Evolutionary conservation across 2,329 filamentous ascomycete genomes (phyloP).

Genomic region (Alternaria brassicae): DNA sequence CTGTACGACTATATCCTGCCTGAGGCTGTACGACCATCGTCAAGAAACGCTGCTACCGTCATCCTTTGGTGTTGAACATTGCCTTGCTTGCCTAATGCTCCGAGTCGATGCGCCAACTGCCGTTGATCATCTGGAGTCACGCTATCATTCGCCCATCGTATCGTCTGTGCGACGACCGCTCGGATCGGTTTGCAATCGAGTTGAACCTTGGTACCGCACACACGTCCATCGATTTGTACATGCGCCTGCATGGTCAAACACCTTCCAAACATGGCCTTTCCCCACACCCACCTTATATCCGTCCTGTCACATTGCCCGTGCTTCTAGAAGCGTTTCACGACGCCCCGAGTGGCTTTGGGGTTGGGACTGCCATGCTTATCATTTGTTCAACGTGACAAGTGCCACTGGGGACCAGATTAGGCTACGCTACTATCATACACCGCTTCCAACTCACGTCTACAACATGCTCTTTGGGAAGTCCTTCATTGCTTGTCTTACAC

Average conservation of each 20-base stretch:
- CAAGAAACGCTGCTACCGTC: neutral
- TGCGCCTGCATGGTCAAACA: conserved; percentile 14
- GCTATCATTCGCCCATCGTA: conserved; percentile 5
- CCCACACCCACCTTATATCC: conserved; percentile 12
- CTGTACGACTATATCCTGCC: neutral
- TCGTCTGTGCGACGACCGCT: conserved; percentile 17
- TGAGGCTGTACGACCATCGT: conserved; percentile 12
- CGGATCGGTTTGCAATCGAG: conserved; percentile 8
- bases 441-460: conserved; percentile 51
- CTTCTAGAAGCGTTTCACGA: conserved; percentile 28
- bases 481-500: conserved; percentile 83
- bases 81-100: conserved; percentile 5
- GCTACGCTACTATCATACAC: conserved; percentile 12
- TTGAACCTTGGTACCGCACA: conserved; percentile 11
- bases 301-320: conserved; percentile 22
- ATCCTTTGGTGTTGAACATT: conserved; percentile 5
- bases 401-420: neutral
- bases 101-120: neutral
- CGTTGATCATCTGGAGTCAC: neutral
- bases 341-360: conserved; percentile 7
- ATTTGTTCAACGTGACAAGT: conserved; percentile 1
- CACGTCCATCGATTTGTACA: conserved; percentile 11
- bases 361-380: neutral
- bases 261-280: conserved; percentile 9
- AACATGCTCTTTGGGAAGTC: conserved; percentile 85